Evolutionary conservation across 2,329 filamentous ascomycete genomes (phyloP).

Genomic region (Rachicladosporium sp.): DNA sequence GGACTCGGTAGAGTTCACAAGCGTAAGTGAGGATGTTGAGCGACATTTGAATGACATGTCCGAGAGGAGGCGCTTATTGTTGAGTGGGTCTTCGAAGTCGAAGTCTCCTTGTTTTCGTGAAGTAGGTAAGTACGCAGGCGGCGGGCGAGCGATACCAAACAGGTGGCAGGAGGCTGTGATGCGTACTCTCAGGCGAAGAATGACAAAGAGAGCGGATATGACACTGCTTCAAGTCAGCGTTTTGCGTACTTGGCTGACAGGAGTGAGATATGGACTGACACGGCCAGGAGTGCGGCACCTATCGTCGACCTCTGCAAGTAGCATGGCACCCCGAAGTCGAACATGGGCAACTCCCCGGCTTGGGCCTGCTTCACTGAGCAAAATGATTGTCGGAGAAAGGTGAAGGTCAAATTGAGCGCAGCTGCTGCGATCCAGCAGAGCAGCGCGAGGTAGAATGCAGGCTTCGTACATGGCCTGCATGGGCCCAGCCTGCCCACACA

Average conservation of each 20-base stretch:
- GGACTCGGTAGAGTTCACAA: slow-evolving; percentile 7
- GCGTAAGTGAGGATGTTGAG: slow-evolving; percentile 15
- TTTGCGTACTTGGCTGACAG: too few relatives aligned
- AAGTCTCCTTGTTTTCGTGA: too few relatives aligned
- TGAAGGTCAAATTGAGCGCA: slow-evolving; percentile 15
- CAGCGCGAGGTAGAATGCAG: slow-evolving; percentile 6
- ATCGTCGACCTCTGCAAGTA: slow-evolving; percentile 16
- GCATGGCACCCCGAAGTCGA: slow-evolving; percentile 13
- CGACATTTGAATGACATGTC: slow-evolving; percentile 23
- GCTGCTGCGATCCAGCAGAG: slow-evolving; percentile 16
- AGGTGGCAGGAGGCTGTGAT: too few relatives aligned
- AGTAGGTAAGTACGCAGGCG: too few relatives aligned
- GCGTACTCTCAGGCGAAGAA: too few relatives aligned
- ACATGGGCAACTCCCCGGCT: not conserved
- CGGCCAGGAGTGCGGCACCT: slow-evolving; percentile 11
- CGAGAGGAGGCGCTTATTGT: slow-evolving; percentile 5
- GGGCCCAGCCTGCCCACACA: too few relatives aligned
- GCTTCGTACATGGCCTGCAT: too few relatives aligned
- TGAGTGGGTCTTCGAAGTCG: too few relatives aligned
- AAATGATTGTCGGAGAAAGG: slow-evolving; percentile 10
- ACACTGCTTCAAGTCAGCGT: too few relatives aligned
- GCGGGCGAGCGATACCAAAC: too few relatives aligned
- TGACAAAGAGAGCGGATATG: too few relatives aligned
- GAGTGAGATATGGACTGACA: slow-evolving; percentile 10
- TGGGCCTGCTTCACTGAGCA: slow-evolving; percentile 6